Conservation (phyloP, 345 rosid species). For the Brassica cretica region DNA sequence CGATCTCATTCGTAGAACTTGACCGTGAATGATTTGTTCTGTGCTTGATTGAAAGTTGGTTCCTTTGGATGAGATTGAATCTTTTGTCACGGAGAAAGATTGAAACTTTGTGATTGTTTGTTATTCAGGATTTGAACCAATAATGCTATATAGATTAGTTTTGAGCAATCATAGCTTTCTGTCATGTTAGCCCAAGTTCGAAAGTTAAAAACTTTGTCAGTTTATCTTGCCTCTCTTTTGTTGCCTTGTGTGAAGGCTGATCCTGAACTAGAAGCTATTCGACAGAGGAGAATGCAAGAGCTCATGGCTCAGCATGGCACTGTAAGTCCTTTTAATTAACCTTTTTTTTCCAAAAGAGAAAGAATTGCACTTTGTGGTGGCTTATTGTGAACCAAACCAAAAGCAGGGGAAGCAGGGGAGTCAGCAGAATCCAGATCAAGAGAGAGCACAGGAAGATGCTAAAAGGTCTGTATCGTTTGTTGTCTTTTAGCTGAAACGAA, state of each 20-base stretch:
- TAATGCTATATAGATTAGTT: not conserved
- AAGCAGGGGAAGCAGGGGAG: constrained; percentile 71
- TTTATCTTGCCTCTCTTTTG: not conserved
- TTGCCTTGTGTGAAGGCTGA: constrained; percentile 61
- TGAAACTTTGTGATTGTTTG: not conserved
- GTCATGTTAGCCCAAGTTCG: not conserved
- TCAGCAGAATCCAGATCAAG: constrained; percentile 72
- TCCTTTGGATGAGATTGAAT: constrained; percentile 12
- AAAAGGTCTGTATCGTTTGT: constrained; percentile 55
- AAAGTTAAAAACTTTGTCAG: not conserved
- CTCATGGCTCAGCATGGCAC: constrained; percentile 82
- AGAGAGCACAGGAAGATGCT: constrained; percentile 83
- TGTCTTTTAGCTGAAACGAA: constrained; percentile 5
- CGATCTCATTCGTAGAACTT: not conserved
- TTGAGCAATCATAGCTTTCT: not conserved
- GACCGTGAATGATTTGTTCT: not conserved
- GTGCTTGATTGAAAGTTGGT: constrained; percentile 1
- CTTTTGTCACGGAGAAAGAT: not conserved
- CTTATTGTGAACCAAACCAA: constrained; percentile 6
- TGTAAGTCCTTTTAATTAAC: constrained; percentile 36
- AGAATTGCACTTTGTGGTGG: constrained; percentile 1
- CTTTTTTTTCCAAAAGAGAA: not conserved
- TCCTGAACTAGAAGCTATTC: constrained; percentile 92
- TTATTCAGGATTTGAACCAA: not conserved
- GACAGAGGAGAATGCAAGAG: constrained; percentile 96